These are phyloP conservation scores for Pichia paraexigua DNA, from an alignment of 805 yeast species.

Conservation along the genomic window DNA sequence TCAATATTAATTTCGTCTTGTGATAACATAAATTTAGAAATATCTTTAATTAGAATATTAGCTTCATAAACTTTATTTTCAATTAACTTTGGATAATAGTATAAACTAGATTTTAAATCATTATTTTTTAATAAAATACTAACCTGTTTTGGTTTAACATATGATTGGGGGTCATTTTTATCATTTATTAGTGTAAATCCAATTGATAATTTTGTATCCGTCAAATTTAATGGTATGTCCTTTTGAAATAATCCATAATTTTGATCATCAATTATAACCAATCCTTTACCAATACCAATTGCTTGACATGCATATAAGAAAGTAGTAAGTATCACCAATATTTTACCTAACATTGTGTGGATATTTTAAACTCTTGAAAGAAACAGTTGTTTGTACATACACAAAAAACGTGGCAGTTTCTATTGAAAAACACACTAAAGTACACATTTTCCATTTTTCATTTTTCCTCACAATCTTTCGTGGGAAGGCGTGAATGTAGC, in stretches of 20 bases:
- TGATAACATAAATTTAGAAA: slow-evolving; percentile 19
- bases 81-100: slow-evolving; percentile 17
- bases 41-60: slow-evolving; percentile 12
- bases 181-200: slow-evolving; percentile 15
- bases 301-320: neutral
- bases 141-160: slow-evolving; percentile 21
- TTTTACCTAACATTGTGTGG: neutral
- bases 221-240: slow-evolving; percentile 11
- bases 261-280: slow-evolving; percentile 12
- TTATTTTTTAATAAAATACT: slow-evolving; percentile 16
- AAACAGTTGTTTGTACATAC: no score
- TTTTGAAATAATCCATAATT: slow-evolving; percentile 4
- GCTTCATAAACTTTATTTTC: slow-evolving; percentile 8
- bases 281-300: slow-evolving; percentile 10
- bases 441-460: no score
- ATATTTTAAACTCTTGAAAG: no score
- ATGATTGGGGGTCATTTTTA: neutral
- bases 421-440: no score
- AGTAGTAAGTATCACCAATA: neutral
- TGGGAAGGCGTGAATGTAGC: no score
- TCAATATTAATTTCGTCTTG: slow-evolving; percentile 16
- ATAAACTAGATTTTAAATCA: slow-evolving; percentile 12
- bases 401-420: neutral
- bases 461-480: no score
- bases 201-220: slow-evolving; percentile 12